A percentile compares a stretch with the other conserved stretches of the same genome.
phyloP scores from a whole-genome alignment of 305 asterid species.

The Solanum hybrid region DNA sequence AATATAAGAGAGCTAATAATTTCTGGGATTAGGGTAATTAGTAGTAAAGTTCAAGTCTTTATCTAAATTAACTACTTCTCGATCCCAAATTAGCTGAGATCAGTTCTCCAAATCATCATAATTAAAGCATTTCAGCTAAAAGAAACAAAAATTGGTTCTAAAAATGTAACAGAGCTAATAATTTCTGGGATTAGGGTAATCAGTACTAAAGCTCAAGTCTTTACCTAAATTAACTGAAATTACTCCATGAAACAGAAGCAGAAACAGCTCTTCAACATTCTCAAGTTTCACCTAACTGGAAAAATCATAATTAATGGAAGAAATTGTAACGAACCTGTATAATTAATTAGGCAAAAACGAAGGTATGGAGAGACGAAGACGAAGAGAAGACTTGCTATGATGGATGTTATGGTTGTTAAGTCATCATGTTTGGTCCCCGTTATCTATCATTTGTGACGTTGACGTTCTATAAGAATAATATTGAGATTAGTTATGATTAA shows the following conservation, averaged over 20 bases:
- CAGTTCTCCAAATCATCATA: neutral
- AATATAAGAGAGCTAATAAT: neutral
- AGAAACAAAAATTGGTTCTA: neutral
- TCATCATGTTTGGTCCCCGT: neutral
- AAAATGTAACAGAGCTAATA: neutral
- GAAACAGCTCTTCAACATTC: neutral
- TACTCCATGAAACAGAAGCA: neutral
- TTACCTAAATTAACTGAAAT: neutral
- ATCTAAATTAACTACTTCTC: neutral
- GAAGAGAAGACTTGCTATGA: neutral
- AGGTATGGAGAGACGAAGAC: neutral
- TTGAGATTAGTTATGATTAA: neutral
- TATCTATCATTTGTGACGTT: neutral
- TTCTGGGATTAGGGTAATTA: neutral
- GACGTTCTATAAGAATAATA: neutral
- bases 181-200: neutral
- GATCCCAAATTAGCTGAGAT: neutral
- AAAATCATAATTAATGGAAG: neutral
- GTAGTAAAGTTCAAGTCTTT: neutral
- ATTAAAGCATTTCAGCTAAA: neutral
- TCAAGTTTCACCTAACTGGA: neutral
- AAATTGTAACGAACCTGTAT: neutral
- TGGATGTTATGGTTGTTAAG: neutral
- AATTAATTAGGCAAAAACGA: neutral
- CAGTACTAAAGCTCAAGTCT: neutral